Conservation (phyloP, 768 basidiomycete genomes). For the Suillus discolor region DNA sequence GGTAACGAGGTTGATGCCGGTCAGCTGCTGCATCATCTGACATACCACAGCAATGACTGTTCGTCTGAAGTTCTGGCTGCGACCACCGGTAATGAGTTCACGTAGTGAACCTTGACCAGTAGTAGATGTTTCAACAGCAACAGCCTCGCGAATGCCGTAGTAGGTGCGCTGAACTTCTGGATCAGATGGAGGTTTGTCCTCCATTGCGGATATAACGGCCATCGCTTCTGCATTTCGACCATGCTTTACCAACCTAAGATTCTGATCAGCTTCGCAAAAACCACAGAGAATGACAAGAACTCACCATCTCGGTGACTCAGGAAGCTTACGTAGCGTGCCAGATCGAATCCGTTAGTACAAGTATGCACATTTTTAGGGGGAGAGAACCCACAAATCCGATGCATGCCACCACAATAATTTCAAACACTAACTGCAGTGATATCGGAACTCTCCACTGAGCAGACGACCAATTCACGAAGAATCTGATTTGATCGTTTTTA, state of each 20-base stretch:
- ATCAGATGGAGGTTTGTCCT: constrained; percentile 37
- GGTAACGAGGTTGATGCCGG: constrained; percentile 34
- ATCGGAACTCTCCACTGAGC: constrained; percentile 46
- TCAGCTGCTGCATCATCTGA: constrained; percentile 38
- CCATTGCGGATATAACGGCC: constrained; percentile 43
- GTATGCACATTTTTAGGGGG: background rate
- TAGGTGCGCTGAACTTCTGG: constrained; percentile 36
- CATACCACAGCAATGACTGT: constrained; percentile 11
- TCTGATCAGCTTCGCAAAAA: background rate
- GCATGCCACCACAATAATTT: constrained; percentile 38
- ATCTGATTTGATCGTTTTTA: constrained; percentile 19
- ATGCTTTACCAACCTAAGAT: constrained; percentile 38
- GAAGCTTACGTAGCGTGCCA: constrained; percentile 25
- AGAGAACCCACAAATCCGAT: constrained; percentile 32
- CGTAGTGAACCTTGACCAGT: constrained; percentile 28
- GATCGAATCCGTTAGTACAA: background rate
- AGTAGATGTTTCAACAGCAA: constrained; percentile 28
- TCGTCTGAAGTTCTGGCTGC: constrained; percentile 43
- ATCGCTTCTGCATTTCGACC: constrained; percentile 42
- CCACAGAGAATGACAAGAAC: background rate
- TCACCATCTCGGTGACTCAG: constrained; percentile 38
- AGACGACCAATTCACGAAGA: constrained; percentile 37
- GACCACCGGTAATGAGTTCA: constrained; percentile 41
- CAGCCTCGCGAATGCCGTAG: constrained; percentile 39
- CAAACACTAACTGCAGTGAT: constrained; percentile 42